phyloP scores from a whole-genome alignment of 768 basidiomycete genomes.

The Suillus subluteus region DNA sequence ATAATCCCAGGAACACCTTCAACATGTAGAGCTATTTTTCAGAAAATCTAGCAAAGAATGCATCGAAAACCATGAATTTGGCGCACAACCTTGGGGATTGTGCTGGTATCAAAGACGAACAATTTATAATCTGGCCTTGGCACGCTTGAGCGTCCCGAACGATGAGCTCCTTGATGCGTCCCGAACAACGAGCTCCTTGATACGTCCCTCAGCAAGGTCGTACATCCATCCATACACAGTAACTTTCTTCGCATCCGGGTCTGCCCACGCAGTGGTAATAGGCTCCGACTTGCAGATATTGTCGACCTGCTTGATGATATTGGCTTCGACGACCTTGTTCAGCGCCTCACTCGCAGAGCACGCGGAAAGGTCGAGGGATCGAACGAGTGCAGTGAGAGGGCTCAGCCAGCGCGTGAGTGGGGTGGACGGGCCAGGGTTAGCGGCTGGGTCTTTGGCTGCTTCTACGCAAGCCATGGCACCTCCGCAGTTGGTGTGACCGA shows the following conservation, averaged over 20 bases:
- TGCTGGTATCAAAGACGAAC: neutral
- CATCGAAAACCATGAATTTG: neutral
- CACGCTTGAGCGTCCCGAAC: neutral
- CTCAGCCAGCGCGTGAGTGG: slow-evolving; percentile 73
- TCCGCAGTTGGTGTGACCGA: slow-evolving; percentile 85
- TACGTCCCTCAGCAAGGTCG: slow-evolving; percentile 58
- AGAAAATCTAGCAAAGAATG: neutral
- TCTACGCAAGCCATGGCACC: slow-evolving; percentile 64
- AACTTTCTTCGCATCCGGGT: slow-evolving; percentile 40
- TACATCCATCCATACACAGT: slow-evolving; percentile 80
- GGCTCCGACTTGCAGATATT: slow-evolving; percentile 52
- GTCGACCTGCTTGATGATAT: slow-evolving; percentile 59
- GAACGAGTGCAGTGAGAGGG: slow-evolving; percentile 59
- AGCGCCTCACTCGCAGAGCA: slow-evolving; percentile 43
- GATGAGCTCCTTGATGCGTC: slow-evolving; percentile 53
- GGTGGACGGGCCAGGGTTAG: slow-evolving; percentile 28
- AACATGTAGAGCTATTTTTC: neutral
- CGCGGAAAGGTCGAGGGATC: slow-evolving; percentile 46
- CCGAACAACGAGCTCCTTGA: slow-evolving; percentile 52
- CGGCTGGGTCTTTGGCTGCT: slow-evolving; percentile 42
- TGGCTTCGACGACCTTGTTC: slow-evolving; percentile 57
- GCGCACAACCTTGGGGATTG: neutral
- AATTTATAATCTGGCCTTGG: neutral
- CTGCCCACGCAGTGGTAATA: slow-evolving; percentile 48
- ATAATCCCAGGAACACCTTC: neutral